Base-by-base conservation (phyloP, 2,329 filamentous ascomycete species). In the Exophiala mesophila region DNA sequence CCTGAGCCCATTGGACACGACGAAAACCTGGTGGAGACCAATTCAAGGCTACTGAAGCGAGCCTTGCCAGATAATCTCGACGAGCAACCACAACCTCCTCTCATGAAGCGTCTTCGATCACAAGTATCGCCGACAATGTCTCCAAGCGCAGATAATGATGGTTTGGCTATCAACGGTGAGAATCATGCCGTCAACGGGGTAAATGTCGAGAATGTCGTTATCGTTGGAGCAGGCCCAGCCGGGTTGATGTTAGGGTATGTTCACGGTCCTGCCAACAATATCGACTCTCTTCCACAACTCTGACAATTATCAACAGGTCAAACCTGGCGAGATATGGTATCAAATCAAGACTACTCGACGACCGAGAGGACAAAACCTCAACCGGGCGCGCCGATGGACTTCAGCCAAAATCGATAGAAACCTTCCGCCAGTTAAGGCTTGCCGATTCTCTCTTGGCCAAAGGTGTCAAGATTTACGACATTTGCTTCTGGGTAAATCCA, bases 351-450 rank as follows among this genome's bases (percentile, higher is more conserved):
- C 72, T 87, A 32, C 69, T 87, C 36, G 84, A 88, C 64, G 81
- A 87, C 58, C 69, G 83, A 50, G 68, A 76, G 23, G 76, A 83
- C 55, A 78, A 78, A 56, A 88, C 84, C 1, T 70, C 77, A 4
- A 81, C 80, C 6, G 83, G 83, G 30, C 70, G 76, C 43, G 82
- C 82, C 49, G 84, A 88, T 60, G 83, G 83, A 29, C 68, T 88
- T 39, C 83, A 88, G 57, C 83, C 83, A 32, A 88, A 88, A 64
- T 83, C 82, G 1, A 85, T 88, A 55, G 83, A 88, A 66, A 88
- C 83, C 0, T 76, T 87, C 55, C 76, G 78, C 49, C 83, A 86
- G 63, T 78, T 88, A 69, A 72, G 82, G 23, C 65, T 87, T n/a
- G 80, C 78, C n/a, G 82, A 86, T 50, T 68, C 76, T 2, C 63